Evolutionary conservation across 2,329 filamentous ascomycete species (phyloP), one percentile per base, ranked within the genome.

Genomic region (Colletotrichum karsti): DNA sequence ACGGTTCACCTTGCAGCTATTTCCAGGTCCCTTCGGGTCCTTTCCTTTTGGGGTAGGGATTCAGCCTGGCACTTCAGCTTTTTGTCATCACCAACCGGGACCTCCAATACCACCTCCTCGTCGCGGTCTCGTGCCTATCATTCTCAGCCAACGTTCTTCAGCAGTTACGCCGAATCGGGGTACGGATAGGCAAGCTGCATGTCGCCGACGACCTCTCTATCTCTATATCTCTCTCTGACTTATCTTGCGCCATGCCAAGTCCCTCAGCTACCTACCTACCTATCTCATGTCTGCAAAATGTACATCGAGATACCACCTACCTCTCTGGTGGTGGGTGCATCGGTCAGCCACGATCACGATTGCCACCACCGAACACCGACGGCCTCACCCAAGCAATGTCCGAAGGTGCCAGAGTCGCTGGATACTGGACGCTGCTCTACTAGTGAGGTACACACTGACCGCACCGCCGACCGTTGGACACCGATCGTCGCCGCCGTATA

Each of bases 291-390:
- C 15, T 28, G 15, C 46, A 22, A 13, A 22, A 41, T 26, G 33
- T 55, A 55, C 35, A 39, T 37, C 18, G 9, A 37, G 50, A 35
- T 53, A 39, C 33, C 22, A 28, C 46, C 18, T 37, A 20, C 53
- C n/a, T 35, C 10, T 33, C 28, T 48, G 26, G 42, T 48, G 26
- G 42, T 63, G 20, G 44, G 57, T 54, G 41, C 22, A 50, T 59
- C 54, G 60, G 53, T 48, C 56, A 65, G 56, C 51, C 46, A 61
- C 6, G n/a, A 20, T 7, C 42, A 57, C 41, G 12, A n/a, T 63
- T 57, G 64, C 65, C 60, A 65, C 60, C 65, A 54, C 65, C 65
- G 65, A 67, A 64, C 44, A 44, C 65, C 65, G 65, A 59, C 65
- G 60, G 60, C 44, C 55, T 59, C 60, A 46, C 65, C 41, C 65